Evolutionary conservation across 768 basidiomycete genomes (phyloP), one percentile per base, ranked within the genome.

Genomic region (Trametes sanguinea): DNA sequence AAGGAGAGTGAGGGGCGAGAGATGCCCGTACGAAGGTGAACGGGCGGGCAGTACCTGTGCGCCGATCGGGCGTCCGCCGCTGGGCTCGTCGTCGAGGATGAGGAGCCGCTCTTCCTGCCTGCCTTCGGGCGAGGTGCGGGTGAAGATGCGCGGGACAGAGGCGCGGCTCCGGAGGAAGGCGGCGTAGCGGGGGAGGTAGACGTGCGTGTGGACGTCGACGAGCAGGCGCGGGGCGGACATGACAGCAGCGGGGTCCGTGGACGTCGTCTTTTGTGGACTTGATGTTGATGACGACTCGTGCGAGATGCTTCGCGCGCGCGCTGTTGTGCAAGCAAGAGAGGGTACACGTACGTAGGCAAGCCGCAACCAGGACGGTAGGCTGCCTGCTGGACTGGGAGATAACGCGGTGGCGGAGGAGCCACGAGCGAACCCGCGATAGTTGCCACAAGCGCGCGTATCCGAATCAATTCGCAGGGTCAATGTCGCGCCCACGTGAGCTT

Each of bases 201-300:
- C 83, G 65, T 95, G 93, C 4, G 90, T 91, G 78, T 95, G 93
- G 35, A 95, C 78, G 76, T 95, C 93, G 47, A 95, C 84, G 46
- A 91, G 75, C 1, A 85, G 77, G 33, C 67, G 65, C 43, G 65
- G 71, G 39, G 62, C 55, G 39, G 67, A 54, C 62, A 63, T 63
- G 29, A 22, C 22, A 22, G 22, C 22, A 22, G 22, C 22, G 22
- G 22, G 22, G 22, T 22, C 22, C 22, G 22, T 22, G 22, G 22
- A 22, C 22, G 22, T 22, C 22, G 22, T 22, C 22, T 22, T 22
- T 22, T 22, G 22, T 22, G 22, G 22, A 22, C 22, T 22, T 22
- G 22, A 22, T 22, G 22, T 22, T 22, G 22, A 22, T 22, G 22
- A 22, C 22, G 22, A 22, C 22, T 22, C 22, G 22, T 22, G 22